A percentile compares a stretch with the other conserved stretches of the same genome.
phyloP scores from a whole-genome alignment of 1,284 basidiomycete genomes.

The Wolfiporia cocos region DNA sequence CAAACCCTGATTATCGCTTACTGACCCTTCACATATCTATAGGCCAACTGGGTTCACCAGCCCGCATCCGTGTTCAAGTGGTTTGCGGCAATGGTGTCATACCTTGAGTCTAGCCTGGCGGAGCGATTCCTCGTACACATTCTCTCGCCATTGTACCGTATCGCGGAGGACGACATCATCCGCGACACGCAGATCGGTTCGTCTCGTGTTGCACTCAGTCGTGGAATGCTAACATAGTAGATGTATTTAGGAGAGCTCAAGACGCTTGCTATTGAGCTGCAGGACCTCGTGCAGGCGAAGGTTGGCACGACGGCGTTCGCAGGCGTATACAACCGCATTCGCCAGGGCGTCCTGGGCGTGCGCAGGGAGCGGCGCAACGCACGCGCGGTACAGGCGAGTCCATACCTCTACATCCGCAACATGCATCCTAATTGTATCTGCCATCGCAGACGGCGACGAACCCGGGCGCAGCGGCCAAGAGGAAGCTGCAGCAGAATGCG shows the following conservation, averaged over 20 bases:
- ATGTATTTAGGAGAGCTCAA: slow-evolving; percentile 70
- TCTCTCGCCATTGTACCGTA: slow-evolving; percentile 81
- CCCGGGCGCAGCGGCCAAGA: slow-evolving; percentile 73
- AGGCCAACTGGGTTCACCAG: slow-evolving; percentile 74
- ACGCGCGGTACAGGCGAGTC: slow-evolving; percentile 50
- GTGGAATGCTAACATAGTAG: not conserved
- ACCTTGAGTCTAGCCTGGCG: slow-evolving; percentile 53
- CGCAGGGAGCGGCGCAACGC: slow-evolving; percentile 71
- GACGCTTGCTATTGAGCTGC: slow-evolving; percentile 77
- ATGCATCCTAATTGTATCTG: not conserved
- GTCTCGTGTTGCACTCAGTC: slow-evolving; percentile 21
- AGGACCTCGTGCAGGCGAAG: slow-evolving; percentile 83
- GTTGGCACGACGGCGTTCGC: slow-evolving; percentile 85
- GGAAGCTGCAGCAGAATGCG: slow-evolving; percentile 62
- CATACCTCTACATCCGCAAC: not conserved
- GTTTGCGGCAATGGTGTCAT: slow-evolving; percentile 87
- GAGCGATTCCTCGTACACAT: slow-evolving; percentile 80
- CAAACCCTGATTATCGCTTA: not conserved
- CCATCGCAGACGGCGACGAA: slow-evolving; percentile 51
- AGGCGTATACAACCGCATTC: slow-evolving; percentile 71
- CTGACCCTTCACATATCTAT: slow-evolving; percentile 1
- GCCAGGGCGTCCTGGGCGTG: slow-evolving; percentile 64
- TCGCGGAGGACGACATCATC: slow-evolving; percentile 81
- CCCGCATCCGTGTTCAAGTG: slow-evolving; percentile 82
- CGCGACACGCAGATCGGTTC: slow-evolving; percentile 75